Percentiles rank a stretch among this genome's conserved stretches.
phyloP scores from a whole-genome alignment of 2,329 filamentous ascomycete genomes.

The Fusarium subtropicale region DNA sequence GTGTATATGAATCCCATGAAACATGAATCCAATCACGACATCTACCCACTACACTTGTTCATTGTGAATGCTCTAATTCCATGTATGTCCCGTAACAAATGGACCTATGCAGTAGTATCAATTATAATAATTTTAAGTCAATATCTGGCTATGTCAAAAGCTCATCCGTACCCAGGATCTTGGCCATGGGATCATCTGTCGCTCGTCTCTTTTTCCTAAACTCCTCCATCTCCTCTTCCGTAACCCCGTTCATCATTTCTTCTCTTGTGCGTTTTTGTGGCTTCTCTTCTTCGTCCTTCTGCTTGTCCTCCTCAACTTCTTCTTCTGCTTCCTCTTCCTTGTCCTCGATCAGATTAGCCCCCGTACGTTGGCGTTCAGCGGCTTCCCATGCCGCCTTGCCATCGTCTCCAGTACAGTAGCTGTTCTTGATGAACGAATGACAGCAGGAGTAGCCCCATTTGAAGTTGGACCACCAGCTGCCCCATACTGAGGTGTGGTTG shows the following conservation, averaged over 20 bases:
- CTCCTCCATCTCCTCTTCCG: conserved; percentile 86
- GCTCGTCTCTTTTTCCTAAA: conserved; percentile 81
- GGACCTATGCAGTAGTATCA: neutral
- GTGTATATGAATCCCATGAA: conserved; percentile 45
- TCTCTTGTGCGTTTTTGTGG: conserved; percentile 79
- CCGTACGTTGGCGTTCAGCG: conserved; percentile 70
- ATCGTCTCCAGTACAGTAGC: conserved; percentile 94
- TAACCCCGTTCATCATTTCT: conserved; percentile 81
- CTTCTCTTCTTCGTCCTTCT: conserved; percentile 49
- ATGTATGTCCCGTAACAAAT: neutral
- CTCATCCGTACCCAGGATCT: conserved; percentile 79
- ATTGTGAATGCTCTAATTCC: conserved; percentile 13
- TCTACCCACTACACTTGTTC: conserved; percentile 11
- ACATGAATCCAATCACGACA: conserved; percentile 40
- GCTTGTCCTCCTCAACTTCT: conserved; percentile 45
- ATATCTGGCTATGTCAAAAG: conserved; percentile 40
- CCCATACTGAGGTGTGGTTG: conserved; percentile 94
- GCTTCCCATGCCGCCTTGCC: conserved; percentile 85
- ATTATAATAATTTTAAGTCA: neutral
- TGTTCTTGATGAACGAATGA: conserved; percentile 93
- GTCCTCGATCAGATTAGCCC: conserved; percentile 55
- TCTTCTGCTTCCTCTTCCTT: conserved; percentile 48
- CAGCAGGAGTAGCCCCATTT: conserved; percentile 97
- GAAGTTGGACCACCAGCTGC: conserved; percentile 97
- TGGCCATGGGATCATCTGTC: conserved; percentile 88